Evolutionary conservation across 192 early-diverging fungal species (phyloP).

Genomic region (Coemansia sp.): DNA sequence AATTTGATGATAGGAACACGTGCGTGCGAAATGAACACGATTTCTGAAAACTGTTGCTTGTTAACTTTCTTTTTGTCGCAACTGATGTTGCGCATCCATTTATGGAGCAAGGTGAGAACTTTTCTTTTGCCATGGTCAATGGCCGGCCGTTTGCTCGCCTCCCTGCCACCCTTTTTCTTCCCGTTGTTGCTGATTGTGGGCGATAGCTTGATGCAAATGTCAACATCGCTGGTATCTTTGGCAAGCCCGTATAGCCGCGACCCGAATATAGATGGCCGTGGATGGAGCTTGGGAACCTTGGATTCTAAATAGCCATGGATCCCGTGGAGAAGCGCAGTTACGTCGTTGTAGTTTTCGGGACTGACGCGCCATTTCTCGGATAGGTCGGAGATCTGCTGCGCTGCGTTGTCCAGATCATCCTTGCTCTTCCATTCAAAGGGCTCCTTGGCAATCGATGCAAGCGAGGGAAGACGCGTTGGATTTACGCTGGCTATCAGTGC

Average conservation of each 20-base stretch:
- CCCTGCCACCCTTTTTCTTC: not conserved
- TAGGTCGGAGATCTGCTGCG: not conserved
- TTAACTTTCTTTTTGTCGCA: not conserved
- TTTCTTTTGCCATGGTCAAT: not conserved
- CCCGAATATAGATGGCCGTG: constrained; percentile 9
- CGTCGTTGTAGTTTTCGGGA: not conserved
- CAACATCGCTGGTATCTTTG: constrained; percentile 26
- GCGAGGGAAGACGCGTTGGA: not conserved
- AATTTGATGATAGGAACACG: constrained; percentile 51
- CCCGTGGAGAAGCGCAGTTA: not conserved
- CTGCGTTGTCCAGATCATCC: not conserved
- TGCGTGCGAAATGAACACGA: constrained; percentile 21
- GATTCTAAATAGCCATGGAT: not conserved
- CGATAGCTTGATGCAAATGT: not conserved
- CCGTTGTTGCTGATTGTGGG: not conserved
- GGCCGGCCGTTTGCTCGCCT: not conserved
- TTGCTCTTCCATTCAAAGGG: not conserved
- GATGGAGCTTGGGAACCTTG: not conserved
- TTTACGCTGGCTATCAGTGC: not conserved
- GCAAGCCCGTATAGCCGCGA: constrained; percentile 30
- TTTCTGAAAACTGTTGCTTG: not conserved
- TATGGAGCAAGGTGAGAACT: not conserved
- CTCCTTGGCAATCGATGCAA: not conserved
- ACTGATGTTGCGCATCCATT: not conserved
- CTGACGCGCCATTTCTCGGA: not conserved